These are phyloP conservation scores for Cephalotrichum gorgonifer DNA, from an alignment of 2,329 filamentous ascomycete species.

Conservation along the genomic window DNA sequence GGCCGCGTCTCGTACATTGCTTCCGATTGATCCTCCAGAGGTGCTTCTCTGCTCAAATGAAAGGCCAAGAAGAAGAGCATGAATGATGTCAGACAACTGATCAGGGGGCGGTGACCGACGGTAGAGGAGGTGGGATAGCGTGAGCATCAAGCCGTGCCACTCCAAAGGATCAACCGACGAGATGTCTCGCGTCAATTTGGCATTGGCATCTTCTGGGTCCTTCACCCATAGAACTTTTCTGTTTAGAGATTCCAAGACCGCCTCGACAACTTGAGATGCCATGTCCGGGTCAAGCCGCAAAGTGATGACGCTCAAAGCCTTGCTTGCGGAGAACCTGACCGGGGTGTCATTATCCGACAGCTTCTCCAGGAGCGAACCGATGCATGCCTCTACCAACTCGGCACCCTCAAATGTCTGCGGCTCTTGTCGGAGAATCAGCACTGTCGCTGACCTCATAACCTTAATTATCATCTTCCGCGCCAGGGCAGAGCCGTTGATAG, in stretches of 20 bases:
- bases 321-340: slow-evolving; percentile 82
- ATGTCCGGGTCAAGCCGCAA: slow-evolving; percentile 70
- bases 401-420: slow-evolving; percentile 28
- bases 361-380: slow-evolving; percentile 69
- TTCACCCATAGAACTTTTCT: slow-evolving; percentile 45
- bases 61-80: slow-evolving; percentile 67
- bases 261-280: slow-evolving; percentile 79
- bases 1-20: slow-evolving; percentile 87
- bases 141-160: slow-evolving; percentile 90
- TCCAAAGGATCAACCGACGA: slow-evolving; percentile 68
- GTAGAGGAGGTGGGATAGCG: slow-evolving; percentile 78
- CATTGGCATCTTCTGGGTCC: slow-evolving; percentile 20
- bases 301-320: slow-evolving; percentile 80
- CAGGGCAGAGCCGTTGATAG: slow-evolving; percentile 61
- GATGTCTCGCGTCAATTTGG: slow-evolving; percentile 43
- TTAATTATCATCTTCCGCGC: slow-evolving; percentile 79
- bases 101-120: slow-evolving; percentile 65
- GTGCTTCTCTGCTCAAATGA: slow-evolving; percentile 82
- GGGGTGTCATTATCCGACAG: slow-evolving; percentile 84
- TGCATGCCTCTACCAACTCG: slow-evolving; percentile 64
- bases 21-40: slow-evolving; percentile 75
- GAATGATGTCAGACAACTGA: slow-evolving; percentile 63
- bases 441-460: slow-evolving; percentile 63
- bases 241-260: slow-evolving; percentile 62
- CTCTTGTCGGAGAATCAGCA: slow-evolving; percentile 50